These are phyloP conservation scores for Coemansia guatemalensis DNA, from an alignment of 192 early-diverging fungal genomes.

Conservation along the genomic window DNA sequence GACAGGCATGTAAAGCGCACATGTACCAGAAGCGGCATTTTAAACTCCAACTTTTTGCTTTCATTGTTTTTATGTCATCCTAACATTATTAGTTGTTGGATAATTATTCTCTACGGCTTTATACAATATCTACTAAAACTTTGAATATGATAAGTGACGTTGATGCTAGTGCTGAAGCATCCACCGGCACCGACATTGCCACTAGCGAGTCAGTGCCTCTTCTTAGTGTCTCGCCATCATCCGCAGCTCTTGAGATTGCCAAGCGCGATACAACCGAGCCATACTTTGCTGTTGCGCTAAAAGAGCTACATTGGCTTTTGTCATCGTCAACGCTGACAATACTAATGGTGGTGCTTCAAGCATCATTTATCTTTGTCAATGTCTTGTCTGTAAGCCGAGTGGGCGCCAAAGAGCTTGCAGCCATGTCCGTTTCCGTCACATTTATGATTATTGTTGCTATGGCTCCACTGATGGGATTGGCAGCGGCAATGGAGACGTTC, in stretches of 20 bases:
- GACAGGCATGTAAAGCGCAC: no score
- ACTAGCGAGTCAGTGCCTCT: conserved; percentile 13
- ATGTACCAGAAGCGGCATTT: no score
- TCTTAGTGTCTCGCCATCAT: conserved; percentile 36
- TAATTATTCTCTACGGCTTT: no score
- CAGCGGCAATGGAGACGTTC: conserved; percentile 66
- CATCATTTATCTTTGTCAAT: conserved; percentile 62
- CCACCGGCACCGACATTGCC: conserved; percentile 8
- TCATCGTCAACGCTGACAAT: conserved; percentile 36
- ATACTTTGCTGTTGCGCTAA: conserved; percentile 16
- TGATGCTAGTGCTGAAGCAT: conserved; percentile 18
- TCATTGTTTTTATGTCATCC: no score
- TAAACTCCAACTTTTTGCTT: no score
- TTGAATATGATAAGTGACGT: no score
- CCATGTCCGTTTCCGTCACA: conserved; percentile 63
- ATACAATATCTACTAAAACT: no score
- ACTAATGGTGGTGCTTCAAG: conserved; percentile 53
- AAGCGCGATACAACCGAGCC: conserved; percentile 34
- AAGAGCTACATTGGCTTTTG: conserved; percentile 33
- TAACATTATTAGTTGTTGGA: no score
- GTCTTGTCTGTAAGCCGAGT: conserved; percentile 62
- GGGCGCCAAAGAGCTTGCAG: conserved; percentile 58
- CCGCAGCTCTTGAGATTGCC: conserved; percentile 28
- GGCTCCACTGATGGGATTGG: conserved; percentile 61
- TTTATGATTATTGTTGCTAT: conserved; percentile 29